phyloP scores from a whole-genome alignment of 78 protist genomes.

The Trichosphaerium sp. region DNA sequence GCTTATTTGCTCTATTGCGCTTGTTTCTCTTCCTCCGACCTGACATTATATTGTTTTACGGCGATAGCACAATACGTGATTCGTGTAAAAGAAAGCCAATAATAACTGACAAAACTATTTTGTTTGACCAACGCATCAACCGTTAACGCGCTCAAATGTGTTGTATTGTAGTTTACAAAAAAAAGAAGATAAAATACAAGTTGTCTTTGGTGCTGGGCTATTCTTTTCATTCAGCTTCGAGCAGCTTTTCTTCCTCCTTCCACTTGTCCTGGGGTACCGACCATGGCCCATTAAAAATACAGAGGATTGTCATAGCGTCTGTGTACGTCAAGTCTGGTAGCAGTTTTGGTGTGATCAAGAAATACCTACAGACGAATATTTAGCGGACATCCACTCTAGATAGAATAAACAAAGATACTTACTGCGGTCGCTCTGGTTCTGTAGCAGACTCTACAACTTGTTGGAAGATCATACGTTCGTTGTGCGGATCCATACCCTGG shows the following conservation, averaged over 20 bases:
- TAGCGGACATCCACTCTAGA: background rate
- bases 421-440: background rate
- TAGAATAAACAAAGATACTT: background rate
- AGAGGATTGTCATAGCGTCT: slow-evolving; percentile 34
- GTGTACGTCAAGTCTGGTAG: slow-evolving; percentile 54
- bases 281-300: slow-evolving; percentile 76
- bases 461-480: slow-evolving; percentile 70
- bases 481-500: slow-evolving; percentile 79
- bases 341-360: slow-evolving; percentile 85
- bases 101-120: too few relatives aligned
- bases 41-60: too few relatives aligned
- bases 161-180: too few relatives aligned
- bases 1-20: too few relatives aligned
- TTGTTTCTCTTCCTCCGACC: too few relatives aligned
- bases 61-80: too few relatives aligned
- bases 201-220: background rate
- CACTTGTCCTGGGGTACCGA: slow-evolving; percentile 23
- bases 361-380: slow-evolving; percentile 25
- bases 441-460: slow-evolving; percentile 41
- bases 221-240: background rate
- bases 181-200: background rate
- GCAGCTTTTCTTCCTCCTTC: slow-evolving; percentile 6
- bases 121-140: too few relatives aligned
- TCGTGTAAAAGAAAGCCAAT: too few relatives aligned
- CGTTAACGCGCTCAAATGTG: too few relatives aligned